Conservation (phyloP, 2,329 filamentous ascomycete genomes). For the Fusarium sp. region DNA sequence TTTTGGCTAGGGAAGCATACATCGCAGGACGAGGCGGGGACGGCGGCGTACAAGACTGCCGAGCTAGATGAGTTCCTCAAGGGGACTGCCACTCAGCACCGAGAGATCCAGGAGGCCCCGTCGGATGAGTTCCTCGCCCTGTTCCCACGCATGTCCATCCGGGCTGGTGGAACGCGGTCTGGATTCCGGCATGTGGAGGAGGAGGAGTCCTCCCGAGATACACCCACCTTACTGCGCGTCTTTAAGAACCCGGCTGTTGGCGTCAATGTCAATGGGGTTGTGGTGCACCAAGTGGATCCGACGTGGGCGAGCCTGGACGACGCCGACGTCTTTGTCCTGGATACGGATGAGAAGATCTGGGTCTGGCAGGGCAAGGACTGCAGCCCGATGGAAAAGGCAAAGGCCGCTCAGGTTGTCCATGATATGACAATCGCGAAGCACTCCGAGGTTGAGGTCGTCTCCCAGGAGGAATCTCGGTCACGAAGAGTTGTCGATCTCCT, state of each 20-base stretch:
- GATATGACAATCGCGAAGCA: constrained; percentile 74
- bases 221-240: constrained; percentile 68
- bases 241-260: constrained; percentile 68
- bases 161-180: constrained; percentile 69
- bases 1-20: constrained; percentile 77
- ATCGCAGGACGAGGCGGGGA: constrained; percentile 75
- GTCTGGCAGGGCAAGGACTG: constrained; percentile 76
- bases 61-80: constrained; percentile 76
- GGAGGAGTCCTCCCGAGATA: constrained; percentile 53
- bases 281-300: constrained; percentile 74
- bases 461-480: constrained; percentile 69
- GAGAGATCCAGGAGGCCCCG: constrained; percentile 70
- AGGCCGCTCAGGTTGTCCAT: constrained; percentile 75
- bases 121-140: constrained; percentile 71
- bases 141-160: constrained; percentile 71
- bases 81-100: constrained; percentile 72
- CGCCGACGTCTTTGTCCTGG: constrained; percentile 73
- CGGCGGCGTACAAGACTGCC: constrained; percentile 77
- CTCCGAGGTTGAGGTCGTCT: constrained; percentile 72
- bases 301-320: constrained; percentile 73
- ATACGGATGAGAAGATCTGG: constrained; percentile 73
- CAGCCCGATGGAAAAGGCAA: constrained; percentile 77
- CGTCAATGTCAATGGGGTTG: constrained; percentile 59
- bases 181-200: constrained; percentile 74
- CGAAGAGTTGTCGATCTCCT: constrained; percentile 67